Percentiles rank a stretch among this genome's conserved stretches.
Evolutionary conservation across 2,329 filamentous ascomycete species (phyloP).

Genomic region (Ascochyta rabiei): DNA sequence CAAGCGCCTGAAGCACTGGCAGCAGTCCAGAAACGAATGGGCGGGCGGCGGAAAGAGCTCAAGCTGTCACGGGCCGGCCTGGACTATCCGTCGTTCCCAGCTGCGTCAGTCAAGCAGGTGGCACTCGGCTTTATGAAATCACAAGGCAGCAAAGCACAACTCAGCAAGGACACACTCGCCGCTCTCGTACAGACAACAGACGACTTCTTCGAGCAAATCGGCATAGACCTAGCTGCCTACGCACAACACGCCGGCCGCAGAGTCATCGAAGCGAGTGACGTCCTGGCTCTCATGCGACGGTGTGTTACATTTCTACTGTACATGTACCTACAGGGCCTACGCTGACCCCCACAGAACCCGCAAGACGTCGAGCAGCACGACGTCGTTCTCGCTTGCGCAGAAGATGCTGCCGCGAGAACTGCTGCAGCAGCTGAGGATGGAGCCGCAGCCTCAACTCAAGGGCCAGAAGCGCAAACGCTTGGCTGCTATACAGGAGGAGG

Average conservation of each 20-base stretch:
- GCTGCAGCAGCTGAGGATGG: constrained; percentile 79
- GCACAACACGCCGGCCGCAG: constrained; percentile 82
- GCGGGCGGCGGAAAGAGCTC: constrained; percentile 55
- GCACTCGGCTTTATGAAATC: constrained; percentile 73
- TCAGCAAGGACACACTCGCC: constrained; percentile 74
- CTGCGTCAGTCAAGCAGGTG: constrained; percentile 72
- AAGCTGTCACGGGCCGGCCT: constrained; percentile 73
- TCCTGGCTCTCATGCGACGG: constrained; percentile 83
- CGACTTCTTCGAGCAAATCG: constrained; percentile 89
- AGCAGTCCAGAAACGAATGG: constrained; percentile 20
- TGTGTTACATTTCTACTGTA: constrained; percentile 54
- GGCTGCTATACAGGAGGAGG: constrained; percentile 51
- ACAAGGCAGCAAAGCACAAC: constrained; percentile 69
- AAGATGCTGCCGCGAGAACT: constrained; percentile 81
- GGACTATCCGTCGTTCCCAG: constrained; percentile 76
- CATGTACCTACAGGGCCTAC: constrained; percentile 22
- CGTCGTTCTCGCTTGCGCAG: constrained; percentile 83
- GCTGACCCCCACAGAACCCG: constrained; percentile 51
- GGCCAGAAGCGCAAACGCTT: constrained; percentile 50
- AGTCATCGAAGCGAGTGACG: constrained; percentile 84
- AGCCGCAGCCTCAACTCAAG: constrained; percentile 54
- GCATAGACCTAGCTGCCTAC: constrained; percentile 79
- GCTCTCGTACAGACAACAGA: constrained; percentile 82
- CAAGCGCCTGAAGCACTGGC: constrained; percentile 31
- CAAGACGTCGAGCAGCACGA: constrained; percentile 72